Evolutionary conservation across 108 stramenopile genomes (phyloP).

Genomic region (Epithemia pelagica): DNA sequence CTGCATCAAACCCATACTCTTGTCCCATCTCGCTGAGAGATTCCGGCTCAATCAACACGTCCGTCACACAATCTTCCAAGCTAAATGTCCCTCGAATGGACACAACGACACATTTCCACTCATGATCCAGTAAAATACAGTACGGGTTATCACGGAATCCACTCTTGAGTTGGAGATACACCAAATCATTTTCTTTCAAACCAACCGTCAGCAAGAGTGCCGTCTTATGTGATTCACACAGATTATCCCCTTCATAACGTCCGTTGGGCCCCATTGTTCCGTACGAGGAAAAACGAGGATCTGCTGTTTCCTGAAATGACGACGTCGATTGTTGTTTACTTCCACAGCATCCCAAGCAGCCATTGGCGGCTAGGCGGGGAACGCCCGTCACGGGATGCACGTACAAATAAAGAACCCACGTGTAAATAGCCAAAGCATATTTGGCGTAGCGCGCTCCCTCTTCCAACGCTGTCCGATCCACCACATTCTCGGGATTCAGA

Average conservation of each 20-base stretch:
- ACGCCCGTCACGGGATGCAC: constrained; percentile 71
- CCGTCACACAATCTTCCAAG: constrained; percentile 93
- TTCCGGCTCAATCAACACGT: constrained; percentile 81
- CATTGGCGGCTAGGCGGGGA: constrained; percentile 31
- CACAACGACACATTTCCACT: constrained; percentile 78
- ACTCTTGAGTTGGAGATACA: constrained; percentile 82
- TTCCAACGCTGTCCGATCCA: constrained; percentile 44
- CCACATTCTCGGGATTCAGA: constrained; percentile 46
- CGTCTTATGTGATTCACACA: constrained; percentile 62
- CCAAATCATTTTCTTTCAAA: constrained; percentile 65
- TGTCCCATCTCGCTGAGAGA: constrained; percentile 63
- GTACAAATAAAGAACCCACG: constrained; percentile 84
- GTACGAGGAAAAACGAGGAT: no score
- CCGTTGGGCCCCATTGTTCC: constrained; percentile 5
- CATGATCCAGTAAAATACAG: constrained; percentile 87
- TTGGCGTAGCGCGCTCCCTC: constrained; percentile 85
- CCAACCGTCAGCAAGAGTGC: constrained; percentile 67
- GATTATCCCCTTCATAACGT: constrained; percentile 52
- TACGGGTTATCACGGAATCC: constrained; percentile 81
- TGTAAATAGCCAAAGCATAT: constrained; percentile 83
- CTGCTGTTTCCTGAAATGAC: no score
- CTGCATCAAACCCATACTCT: constrained; percentile 72
- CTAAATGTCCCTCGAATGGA: constrained; percentile 91
- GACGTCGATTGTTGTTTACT: neutral
- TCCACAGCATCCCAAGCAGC: constrained; percentile 10